Conservation (phyloP, 2,329 filamentous ascomycete genomes). For the Alternaria arbusti region DNA sequence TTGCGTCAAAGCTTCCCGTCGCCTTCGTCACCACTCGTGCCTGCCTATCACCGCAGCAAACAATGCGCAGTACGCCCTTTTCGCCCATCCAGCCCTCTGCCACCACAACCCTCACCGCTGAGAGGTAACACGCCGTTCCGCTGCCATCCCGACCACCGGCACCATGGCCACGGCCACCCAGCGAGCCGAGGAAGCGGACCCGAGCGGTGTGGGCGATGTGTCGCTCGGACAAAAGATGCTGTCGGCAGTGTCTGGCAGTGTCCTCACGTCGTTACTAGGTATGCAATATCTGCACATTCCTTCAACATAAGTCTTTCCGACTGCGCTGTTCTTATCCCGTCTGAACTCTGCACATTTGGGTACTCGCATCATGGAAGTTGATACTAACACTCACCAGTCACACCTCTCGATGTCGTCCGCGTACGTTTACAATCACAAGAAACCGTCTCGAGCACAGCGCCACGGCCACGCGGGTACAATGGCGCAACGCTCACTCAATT, state of each 20-base stretch:
- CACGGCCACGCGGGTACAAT: constrained; percentile 51
- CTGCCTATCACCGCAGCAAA: constrained; percentile 19
- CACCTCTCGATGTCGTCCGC: constrained; percentile 94
- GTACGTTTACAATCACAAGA: constrained; percentile 90
- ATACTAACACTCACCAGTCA: constrained; percentile 60
- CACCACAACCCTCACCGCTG: constrained; percentile 32
- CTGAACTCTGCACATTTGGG: background rate
- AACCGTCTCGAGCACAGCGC: constrained; percentile 57
- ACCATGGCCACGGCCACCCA: constrained; percentile 40
- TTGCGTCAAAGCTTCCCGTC: constrained; percentile 24
- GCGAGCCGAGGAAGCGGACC: constrained; percentile 51
- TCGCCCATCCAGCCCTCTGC: constrained; percentile 27
- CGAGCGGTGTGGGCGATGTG: constrained; percentile 64
- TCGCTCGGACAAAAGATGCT: constrained; percentile 91
- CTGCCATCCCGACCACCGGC: constrained; percentile 11
- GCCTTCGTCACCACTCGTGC: constrained; percentile 28
- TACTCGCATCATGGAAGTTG: background rate
- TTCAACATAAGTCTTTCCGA: background rate
- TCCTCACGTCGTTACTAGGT: constrained; percentile 80
- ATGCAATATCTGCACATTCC: background rate
- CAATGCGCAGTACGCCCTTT: constrained; percentile 37
- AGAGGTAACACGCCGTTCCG: constrained; percentile 36
- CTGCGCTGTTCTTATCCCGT: background rate
- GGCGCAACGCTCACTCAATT: constrained; percentile 52
- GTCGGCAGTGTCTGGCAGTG: constrained; percentile 87